phyloP scores from a whole-genome alignment of 345 rosid species.

The Acer negundo region DNA sequence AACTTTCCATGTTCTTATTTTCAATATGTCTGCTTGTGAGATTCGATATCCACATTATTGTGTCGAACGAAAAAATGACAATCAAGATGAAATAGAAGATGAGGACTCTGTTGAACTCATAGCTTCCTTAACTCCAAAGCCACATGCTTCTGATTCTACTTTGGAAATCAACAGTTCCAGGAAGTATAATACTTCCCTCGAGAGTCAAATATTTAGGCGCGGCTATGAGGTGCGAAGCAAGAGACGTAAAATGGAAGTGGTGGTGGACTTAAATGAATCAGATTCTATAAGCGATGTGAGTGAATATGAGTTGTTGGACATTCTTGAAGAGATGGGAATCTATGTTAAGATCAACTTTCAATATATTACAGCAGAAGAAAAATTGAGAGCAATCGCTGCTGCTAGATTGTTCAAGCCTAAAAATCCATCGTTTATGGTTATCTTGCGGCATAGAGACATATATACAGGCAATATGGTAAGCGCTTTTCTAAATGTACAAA shows the following conservation, averaged over 20 bases:
- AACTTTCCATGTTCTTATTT: slow-evolving; percentile 35
- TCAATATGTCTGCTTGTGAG: slow-evolving; percentile 39
- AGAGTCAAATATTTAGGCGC: not conserved
- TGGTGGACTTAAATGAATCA: not conserved
- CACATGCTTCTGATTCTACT: too few relatives aligned
- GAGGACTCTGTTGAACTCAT: too few relatives aligned
- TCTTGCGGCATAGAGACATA: not conserved
- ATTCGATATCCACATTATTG: slow-evolving; percentile 33
- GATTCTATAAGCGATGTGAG: not conserved
- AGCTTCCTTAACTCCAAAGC: too few relatives aligned
- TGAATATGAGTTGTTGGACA: not conserved
- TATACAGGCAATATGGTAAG: not conserved
- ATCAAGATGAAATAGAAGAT: too few relatives aligned
- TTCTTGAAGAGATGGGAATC: not conserved
- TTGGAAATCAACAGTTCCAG: too few relatives aligned
- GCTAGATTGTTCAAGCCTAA: not conserved
- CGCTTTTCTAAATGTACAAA: not conserved
- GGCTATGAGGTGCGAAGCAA: not conserved
- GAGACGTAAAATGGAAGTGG: slow-evolving; percentile 15
- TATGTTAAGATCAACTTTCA: not conserved
- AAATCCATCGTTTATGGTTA: not conserved
- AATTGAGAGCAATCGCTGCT: not conserved
- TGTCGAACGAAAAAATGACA: not conserved
- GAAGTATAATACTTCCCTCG: too few relatives aligned
- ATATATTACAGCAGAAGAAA: not conserved